Percentiles rank a stretch among this genome's conserved stretches.
phyloP scores from a whole-genome alignment of 1,139 yeast species.

The Entelexis sorbosivorans region DNA sequence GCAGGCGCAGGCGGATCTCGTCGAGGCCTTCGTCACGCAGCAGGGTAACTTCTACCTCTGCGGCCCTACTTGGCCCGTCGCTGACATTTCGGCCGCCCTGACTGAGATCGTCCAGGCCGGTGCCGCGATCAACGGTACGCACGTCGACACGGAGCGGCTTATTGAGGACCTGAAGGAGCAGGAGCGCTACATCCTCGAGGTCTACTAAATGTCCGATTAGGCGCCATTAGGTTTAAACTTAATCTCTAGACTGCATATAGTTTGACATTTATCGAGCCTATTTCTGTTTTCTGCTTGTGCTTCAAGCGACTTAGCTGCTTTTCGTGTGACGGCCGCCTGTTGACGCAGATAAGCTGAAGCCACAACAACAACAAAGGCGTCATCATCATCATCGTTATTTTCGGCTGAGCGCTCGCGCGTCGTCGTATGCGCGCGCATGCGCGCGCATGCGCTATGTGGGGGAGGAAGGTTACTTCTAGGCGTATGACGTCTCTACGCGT shows the following conservation, averaged over 20 bases:
- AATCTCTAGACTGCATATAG: too few species aligned
- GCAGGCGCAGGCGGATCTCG: conserved; percentile 59
- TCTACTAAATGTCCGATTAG: conserved; percentile 42
- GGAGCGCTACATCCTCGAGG: conserved; percentile 88
- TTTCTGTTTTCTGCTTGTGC: too few species aligned
- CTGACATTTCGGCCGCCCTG: conserved; percentile 85
- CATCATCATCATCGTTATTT: too few species aligned
- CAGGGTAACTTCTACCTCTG: conserved; percentile 89
- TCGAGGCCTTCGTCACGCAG: conserved; percentile 65
- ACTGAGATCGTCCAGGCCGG: conserved; percentile 69
- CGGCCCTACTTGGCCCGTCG: conserved; percentile 99
- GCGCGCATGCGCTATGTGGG: too few species aligned
- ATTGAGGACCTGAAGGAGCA: conserved; percentile 90
- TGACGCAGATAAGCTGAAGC: too few species aligned
- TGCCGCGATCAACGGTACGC: conserved; percentile 55
- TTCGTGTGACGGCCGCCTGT: too few species aligned
- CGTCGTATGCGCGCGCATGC: too few species aligned
- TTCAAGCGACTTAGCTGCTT: too few species aligned
- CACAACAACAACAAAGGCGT: too few species aligned
- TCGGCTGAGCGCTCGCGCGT: too few species aligned
- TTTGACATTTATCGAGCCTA: too few species aligned
- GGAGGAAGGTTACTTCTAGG: too few species aligned
- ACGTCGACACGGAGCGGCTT: conserved; percentile 61
- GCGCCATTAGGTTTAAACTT: not conserved
- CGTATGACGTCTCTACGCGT: not conserved